Base-by-base conservation (phyloP, 495 filamentous ascomycete genomes). In the Penicillium simplicissimum region DNA sequence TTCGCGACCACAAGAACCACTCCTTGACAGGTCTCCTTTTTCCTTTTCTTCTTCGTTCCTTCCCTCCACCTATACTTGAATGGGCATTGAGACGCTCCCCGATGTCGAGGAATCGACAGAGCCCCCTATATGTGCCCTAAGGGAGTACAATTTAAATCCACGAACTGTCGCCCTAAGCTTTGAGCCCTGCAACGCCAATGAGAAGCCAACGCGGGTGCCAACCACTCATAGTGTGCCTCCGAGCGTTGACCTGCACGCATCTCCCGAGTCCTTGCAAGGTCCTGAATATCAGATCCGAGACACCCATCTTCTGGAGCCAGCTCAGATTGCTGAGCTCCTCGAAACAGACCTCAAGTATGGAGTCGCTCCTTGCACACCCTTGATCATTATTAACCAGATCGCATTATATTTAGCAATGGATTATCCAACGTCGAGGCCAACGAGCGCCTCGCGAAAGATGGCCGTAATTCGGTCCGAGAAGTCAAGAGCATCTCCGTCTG, bases 391-490 rank as follows among this genome's bases (percentile, higher is more conserved):
- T 62, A 33, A 58, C 48, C 34, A 48, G 3, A 40, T n/a, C 2
- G 25, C 17, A 6, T 23, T 8, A 59, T 33, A 14, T 31, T n/a
- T 42, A 75, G 72, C 35, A 60, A 88, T 76, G 88, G 88, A 53
- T 76, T 91, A 31, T 79, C 82, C 14, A 71, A 67, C 38, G 65
- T 61, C 5, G 86, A 88, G 57, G 88, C 85, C 36, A 72, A 77
- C 54, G 43, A 72, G 58, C 81, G 88, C 33, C 72, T 87, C 25
- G 71, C 80, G 57, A 72, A 81, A 55, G 79, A 83, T 72, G 88
- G 88, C 11, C 76, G 72, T 19, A 91, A 90, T 73, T 80, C 83
- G 54, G 70, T 91, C 33, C 81, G 78, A 35, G 80, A 85, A 40
- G 80, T 78, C 59, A 76, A 76, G 66, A 80, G 84, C 55, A 78